These are phyloP conservation scores for Teunomyces funiuensis DNA, from an alignment of 805 yeast genomes.

Conservation along the genomic window DNA sequence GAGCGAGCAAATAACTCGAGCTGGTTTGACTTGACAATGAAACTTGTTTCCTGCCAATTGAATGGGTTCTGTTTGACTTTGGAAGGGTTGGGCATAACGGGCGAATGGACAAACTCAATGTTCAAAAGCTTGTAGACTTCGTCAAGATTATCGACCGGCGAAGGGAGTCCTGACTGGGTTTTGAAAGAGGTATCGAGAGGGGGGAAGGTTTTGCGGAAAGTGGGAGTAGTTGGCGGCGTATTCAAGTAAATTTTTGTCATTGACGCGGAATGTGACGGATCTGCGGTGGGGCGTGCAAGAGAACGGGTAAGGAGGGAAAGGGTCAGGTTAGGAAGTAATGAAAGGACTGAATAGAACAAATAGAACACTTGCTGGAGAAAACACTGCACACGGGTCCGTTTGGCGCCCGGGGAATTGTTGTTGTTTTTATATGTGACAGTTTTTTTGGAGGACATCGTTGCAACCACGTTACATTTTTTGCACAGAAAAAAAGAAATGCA, in stretches of 20 bases:
- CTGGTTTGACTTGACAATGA: slow-evolving; percentile 40
- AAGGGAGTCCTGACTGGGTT: neutral
- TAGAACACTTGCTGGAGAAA: no score
- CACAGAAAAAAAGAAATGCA: slow-evolving; percentile 4
- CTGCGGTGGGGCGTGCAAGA: neutral
- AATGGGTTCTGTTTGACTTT: slow-evolving; percentile 39
- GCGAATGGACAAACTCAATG: slow-evolving; percentile 25
- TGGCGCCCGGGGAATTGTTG: neutral
- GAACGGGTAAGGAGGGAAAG: neutral
- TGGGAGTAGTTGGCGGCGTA: slow-evolving; percentile 15
- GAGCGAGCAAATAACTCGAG: slow-evolving; percentile 53
- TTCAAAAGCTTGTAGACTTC: slow-evolving; percentile 14
- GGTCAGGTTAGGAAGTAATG: neutral
- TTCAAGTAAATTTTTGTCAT: slow-evolving; percentile 11
- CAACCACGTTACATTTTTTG: slow-evolving; percentile 1
- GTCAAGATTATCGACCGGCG: slow-evolving; percentile 8
- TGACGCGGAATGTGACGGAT: neutral
- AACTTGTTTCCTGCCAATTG: slow-evolving; percentile 45
- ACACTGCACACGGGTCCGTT: neutral
- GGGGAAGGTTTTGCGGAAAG: slow-evolving; percentile 2
- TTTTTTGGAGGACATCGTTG: slow-evolving; percentile 2
- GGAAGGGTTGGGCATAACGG: slow-evolving; percentile 39
- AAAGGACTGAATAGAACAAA: neutral
- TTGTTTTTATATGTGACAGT: slow-evolving; percentile 4
- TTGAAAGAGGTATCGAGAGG: slow-evolving; percentile 4